Evolutionary conservation across 306 rosid genomes (phyloP).

Genomic region (Cicer arietinum): DNA sequence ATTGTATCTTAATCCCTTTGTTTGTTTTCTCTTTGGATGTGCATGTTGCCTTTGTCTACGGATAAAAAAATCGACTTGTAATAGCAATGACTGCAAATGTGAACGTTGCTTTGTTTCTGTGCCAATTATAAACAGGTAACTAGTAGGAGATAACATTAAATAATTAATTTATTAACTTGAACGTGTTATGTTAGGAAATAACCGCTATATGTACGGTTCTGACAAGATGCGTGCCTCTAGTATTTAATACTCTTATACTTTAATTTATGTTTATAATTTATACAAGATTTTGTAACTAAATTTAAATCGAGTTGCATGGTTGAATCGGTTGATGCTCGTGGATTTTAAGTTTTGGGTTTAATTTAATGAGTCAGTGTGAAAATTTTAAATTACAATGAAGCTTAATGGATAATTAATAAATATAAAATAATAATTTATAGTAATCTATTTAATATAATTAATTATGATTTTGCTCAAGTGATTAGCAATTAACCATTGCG

Average conservation of each 20-base stretch:
- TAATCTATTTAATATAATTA: too few species aligned
- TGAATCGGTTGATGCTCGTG: too few species aligned
- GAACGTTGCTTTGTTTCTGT: conserved; percentile 64
- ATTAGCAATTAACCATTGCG: too few species aligned
- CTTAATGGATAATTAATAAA: too few species aligned
- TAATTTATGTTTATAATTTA: neutral
- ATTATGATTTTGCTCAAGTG: too few species aligned
- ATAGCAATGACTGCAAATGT: conserved; percentile 47
- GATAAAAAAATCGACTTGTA: conserved; percentile 36
- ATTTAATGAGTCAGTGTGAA: neutral
- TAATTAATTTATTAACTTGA: neutral
- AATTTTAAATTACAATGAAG: neutral
- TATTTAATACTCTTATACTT: conserved; percentile 2
- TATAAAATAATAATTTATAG: too few species aligned
- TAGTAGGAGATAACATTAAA: neutral
- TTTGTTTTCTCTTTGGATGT: neutral
- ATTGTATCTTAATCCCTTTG: conserved; percentile 1
- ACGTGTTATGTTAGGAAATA: conserved; percentile 7
- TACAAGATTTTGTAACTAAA: neutral
- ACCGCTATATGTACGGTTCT: conserved; percentile 45
- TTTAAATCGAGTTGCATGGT: conserved; percentile 9
- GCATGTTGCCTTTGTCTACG: neutral
- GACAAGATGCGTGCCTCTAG: conserved; percentile 14
- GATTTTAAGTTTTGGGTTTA: neutral
- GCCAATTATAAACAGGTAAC: neutral